Percentiles rank a stretch among this genome's conserved stretches.
These are phyloP conservation scores for Zygosaccharomyces pseudobailii DNA, from an alignment of 1,139 yeast genomes.

Conservation along the genomic window DNA sequence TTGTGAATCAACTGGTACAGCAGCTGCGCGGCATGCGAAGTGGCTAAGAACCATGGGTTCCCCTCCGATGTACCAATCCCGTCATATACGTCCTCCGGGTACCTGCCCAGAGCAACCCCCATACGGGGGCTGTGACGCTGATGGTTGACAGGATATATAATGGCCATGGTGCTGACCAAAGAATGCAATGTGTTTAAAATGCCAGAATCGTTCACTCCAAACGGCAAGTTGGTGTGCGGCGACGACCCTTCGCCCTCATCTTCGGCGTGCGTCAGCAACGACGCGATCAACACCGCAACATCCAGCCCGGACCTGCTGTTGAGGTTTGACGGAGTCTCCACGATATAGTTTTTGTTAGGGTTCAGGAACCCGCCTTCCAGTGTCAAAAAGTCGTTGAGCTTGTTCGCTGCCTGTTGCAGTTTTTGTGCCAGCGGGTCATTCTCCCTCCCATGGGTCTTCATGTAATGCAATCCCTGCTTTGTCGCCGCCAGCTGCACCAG, in stretches of 20 bases:
- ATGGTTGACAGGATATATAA: conserved; percentile 70
- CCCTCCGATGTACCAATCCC: conserved; percentile 73
- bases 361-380: conserved; percentile 45
- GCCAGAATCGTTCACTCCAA: conserved; percentile 50
- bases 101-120: conserved; percentile 83
- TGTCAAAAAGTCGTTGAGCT: conserved; percentile 30
- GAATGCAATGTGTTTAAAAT: conserved; percentile 56
- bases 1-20: conserved; percentile 39
- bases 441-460: conserved; percentile 28
- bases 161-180: conserved; percentile 61
- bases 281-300: conserved; percentile 69
- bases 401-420: conserved; percentile 19
- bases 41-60: conserved; percentile 93
- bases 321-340: conserved; percentile 61
- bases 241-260: conserved; percentile 27
- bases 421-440: conserved; percentile 3
- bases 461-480: conserved; percentile 49
- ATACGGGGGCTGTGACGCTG: conserved; percentile 38
- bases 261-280: conserved; percentile 58
- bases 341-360: conserved; percentile 46
- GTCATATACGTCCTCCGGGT: conserved; percentile 89
- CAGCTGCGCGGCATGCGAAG: conserved; percentile 63
- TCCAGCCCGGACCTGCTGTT: conserved; percentile 67
- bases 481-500: conserved; percentile 70
- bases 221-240: conserved; percentile 43